Conservation (phyloP, 148 eudicot genomes). For the Dysphania ambrosioides region DNA sequence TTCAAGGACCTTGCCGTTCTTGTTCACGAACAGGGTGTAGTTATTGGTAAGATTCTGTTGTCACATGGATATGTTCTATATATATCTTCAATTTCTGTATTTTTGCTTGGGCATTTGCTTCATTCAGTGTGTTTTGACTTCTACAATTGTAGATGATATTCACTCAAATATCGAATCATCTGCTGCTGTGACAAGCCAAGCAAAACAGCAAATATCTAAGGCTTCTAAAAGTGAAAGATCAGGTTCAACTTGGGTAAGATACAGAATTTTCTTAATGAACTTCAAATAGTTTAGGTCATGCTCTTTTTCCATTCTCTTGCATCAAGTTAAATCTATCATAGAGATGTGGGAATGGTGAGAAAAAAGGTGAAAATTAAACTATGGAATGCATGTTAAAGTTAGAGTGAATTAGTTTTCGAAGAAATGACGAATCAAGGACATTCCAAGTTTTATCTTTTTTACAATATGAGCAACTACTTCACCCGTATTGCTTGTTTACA, state of each 20-base stretch:
- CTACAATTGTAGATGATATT: conserved; percentile 48
- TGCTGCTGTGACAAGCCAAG: conserved; percentile 58
- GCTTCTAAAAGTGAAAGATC: conserved; percentile 62
- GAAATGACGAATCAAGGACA: neutral
- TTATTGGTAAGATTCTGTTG: conserved; percentile 46
- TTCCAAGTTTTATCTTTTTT: neutral
- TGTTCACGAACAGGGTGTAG: conserved; percentile 64
- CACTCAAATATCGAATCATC: conserved; percentile 53
- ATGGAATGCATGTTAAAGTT: neutral
- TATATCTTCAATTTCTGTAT: conserved; percentile 4
- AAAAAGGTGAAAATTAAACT: neutral
- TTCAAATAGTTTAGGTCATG: neutral
- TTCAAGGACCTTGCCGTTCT: conserved; percentile 74
- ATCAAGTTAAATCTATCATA: neutral
- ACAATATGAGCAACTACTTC: neutral
- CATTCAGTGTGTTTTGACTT: neutral
- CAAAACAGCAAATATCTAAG: conserved; percentile 51
- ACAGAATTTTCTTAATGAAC: neutral
- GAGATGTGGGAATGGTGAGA: neutral
- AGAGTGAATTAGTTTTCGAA: neutral
- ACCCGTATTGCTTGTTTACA: neutral
- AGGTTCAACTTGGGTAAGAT: conserved; percentile 56
- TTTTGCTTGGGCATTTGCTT: conserved; percentile 7
- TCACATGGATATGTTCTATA: conserved; percentile 2
- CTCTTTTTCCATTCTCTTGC: neutral